Evolutionary conservation across 768 basidiomycete genomes (phyloP), one percentile per base, ranked within the genome.

Genomic region (Boletus fagicola): DNA sequence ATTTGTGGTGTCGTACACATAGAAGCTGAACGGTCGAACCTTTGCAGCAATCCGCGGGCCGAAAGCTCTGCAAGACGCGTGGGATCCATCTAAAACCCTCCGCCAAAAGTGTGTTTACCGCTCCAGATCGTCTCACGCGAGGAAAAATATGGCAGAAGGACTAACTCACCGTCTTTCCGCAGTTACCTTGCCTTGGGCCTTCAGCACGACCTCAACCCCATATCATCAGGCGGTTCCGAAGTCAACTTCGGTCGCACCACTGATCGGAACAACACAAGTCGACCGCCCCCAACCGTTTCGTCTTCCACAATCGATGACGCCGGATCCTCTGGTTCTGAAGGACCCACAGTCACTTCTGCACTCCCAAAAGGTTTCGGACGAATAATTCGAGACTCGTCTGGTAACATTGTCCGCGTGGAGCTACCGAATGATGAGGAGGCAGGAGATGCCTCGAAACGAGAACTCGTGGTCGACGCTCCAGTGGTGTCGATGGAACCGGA

Each of bases 31-130:
- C 16, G 33, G 9, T 36, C 22, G 26, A 48, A 39, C 11, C 44
- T 55, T 63, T 57, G 61, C 72, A 87, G 90, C 87, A 26, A 86
- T 97, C 59, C 82, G 85, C 53, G 94, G 90, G 6, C 93, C 94
- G 2, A 86, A 88, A 68, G 78, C 81, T 11, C 76, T 97, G 60
- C 90, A 89, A 68, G 85, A 89, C 45, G 85, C 86, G 54, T 98
- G 94, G 94, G 90, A 98, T 72, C 84, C 83, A 62, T 77, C 76
- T 50, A 92, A 91, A 75, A 98, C 94, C 12, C 86, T 95, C 18
- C 83, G 82, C 61, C 95, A 98, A 82, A 98, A 97, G 94, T 96
- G 66, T 65, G 87, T 76, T 40, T 20, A n/a, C 31, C 18, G 18
- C 15, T 9, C 9, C 39, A 26, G 38, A 49, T 47, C 30, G 53